Conservation (phyloP, 139 green algal genomes). For the Tetradesmus obliquus region DNA sequence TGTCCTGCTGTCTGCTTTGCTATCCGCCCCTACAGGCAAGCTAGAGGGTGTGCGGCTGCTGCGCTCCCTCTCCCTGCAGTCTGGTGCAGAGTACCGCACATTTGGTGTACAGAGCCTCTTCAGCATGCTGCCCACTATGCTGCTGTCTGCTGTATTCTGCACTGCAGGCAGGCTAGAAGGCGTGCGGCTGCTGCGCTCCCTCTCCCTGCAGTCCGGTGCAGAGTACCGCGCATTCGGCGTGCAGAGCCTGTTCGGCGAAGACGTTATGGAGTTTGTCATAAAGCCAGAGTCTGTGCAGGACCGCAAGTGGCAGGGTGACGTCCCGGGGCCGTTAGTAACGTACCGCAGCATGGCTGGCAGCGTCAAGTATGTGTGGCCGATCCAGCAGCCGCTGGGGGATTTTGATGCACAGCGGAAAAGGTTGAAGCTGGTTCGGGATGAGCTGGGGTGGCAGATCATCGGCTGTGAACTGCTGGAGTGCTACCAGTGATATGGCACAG, state of each 20-base stretch:
- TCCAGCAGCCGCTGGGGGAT: conserved; percentile 77
- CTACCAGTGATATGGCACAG: conserved; percentile 55
- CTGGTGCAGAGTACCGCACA: conserved; percentile 45
- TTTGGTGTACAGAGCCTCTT: conserved; percentile 46
- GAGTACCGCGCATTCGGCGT: conserved; percentile 38
- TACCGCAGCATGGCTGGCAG: conserved; percentile 74
- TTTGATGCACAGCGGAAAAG: conserved; percentile 75
- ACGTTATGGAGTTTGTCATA: conserved; percentile 66
- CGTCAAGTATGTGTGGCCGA: conserved; percentile 87
- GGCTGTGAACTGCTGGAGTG: conserved; percentile 87
- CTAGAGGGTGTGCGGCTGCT: conserved; percentile 43
- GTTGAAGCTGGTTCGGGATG: conserved; percentile 62
- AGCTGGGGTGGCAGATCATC: conserved; percentile 76
- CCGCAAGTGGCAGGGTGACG: conserved; percentile 58
- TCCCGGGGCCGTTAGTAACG: conserved; percentile 62
- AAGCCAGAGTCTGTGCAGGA: conserved; percentile 56
- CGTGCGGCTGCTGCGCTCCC: conserved; percentile 9
- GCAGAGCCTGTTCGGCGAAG: conserved; percentile 52
- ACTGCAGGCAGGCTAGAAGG: conserved; percentile 40
- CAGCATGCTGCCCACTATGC: conserved; percentile 16
- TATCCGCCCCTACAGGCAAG: background rate
- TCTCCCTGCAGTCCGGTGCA: conserved; percentile 30
- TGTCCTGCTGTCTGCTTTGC: background rate
- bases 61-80: background rate
- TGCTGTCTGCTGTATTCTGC: background rate